These are phyloP conservation scores for Diaporthe eres DNA, from an alignment of 2,329 filamentous ascomycete genomes.

Conservation along the genomic window DNA sequence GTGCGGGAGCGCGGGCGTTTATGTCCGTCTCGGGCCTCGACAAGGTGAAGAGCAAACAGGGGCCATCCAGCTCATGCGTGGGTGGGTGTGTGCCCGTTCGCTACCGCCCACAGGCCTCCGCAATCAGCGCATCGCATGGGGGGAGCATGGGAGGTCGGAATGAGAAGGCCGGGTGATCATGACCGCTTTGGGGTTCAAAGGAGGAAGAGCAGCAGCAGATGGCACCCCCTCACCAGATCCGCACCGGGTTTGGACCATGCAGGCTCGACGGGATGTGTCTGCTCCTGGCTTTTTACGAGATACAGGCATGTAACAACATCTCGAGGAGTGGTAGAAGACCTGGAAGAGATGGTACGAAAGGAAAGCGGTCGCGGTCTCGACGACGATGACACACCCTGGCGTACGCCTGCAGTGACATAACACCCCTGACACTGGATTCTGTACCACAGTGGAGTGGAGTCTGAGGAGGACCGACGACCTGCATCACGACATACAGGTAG, in stretches of 20 bases:
- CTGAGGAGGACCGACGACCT: not conserved
- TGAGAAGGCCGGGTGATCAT: not conserved
- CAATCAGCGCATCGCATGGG: not conserved
- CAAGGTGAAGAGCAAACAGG: not conserved
- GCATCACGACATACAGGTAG: not conserved
- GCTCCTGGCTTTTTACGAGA: not conserved
- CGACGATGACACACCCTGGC: not conserved
- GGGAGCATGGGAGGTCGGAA: not conserved
- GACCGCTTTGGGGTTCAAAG: not conserved
- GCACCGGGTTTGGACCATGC: not conserved
- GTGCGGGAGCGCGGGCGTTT: no score
- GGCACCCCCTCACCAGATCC: not conserved
- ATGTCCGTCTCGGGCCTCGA: not conserved
- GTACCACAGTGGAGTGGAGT: not conserved
- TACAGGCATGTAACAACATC: not conserved
- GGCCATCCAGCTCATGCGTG: not conserved
- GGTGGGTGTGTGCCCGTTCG: not conserved
- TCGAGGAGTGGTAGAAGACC: not conserved
- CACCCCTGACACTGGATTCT: not conserved
- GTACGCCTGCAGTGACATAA: accelerated
- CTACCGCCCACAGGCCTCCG: not conserved
- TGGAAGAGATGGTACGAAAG: not conserved
- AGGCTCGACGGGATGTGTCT: not conserved
- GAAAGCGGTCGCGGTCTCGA: not conserved
- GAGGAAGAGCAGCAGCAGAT: not conserved